Base-by-base conservation (phyloP, 108 stramenopile species). In the Licmophora abbreviata region DNA sequence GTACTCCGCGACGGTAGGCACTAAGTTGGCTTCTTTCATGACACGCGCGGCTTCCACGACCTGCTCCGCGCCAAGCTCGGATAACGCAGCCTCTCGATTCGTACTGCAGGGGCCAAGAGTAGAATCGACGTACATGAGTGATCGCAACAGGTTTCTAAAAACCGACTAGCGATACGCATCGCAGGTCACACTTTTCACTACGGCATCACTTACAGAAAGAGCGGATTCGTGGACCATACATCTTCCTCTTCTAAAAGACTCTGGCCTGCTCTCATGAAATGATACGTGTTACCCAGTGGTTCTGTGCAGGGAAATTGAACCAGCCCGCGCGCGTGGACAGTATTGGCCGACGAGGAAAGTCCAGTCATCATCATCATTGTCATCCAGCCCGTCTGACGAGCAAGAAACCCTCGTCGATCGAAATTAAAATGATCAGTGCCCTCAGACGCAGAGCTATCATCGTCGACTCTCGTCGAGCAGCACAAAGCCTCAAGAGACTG, bases 171-270 rank as follows among this genome's bases (percentile, higher is more conserved):
- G n/a, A n/a, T n/a, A n/a, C n/a, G n/a, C n/a, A n/a, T n/a, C n/a
- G n/a, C n/a, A n/a, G n/a, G n/a, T 15, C 12, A 9, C 14, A 38
- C 32, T 25, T 27, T 17, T 18, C 4, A 43, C 41, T 55, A 55
- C n/a, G n/a, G n/a, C n/a, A n/a, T n/a, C n/a, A n/a, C n/a, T n/a
- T n/a, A n/a, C 46, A 80, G 38, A 48, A 81, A 81, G 12, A 89
- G 47, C 4, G 87, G 81, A 64, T 89, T 89, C 43, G 87, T 89
- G 11, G 65, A 63, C 66, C 68, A 78, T 4, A 89, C 68, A 35
- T 79, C 74, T 14, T 85, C 73, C 31, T 68, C 63, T 64, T 89
- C 87, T 46, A 89, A 53, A 11, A 84, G 45, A 27, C 63, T 67
- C 24, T 60, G 42, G 0, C 87, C 87, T 1, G 75, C 64, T 27